Evolutionary conservation across 164 flowering plant species (phyloP).

Genomic region (Tetrastigma voinierianum): DNA sequence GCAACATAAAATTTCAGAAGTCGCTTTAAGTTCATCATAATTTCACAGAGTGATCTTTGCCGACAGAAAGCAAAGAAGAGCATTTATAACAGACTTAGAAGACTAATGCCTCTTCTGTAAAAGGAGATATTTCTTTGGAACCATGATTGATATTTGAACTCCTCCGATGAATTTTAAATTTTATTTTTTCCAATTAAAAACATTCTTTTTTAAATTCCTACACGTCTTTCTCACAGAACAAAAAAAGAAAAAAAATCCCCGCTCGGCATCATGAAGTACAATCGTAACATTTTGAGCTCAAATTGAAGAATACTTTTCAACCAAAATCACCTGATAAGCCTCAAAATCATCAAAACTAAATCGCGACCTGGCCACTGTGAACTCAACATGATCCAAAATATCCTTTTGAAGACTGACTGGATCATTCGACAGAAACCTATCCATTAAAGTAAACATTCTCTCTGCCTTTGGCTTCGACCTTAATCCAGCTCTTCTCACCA

Average conservation of each 20-base stretch:
- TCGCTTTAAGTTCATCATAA: no score
- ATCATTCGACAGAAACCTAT: slow-evolving; percentile 49
- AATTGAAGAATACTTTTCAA: background rate
- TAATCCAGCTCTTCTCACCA: slow-evolving; percentile 37
- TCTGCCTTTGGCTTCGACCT: slow-evolving; percentile 38
- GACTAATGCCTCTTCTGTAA: no score
- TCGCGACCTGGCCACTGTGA: slow-evolving; percentile 53
- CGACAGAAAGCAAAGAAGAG: no score
- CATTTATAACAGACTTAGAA: no score
- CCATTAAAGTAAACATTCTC: slow-evolving; percentile 57
- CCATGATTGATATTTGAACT: no score
- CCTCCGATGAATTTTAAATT: no score
- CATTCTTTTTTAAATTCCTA: no score
- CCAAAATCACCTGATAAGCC: slow-evolving; percentile 49
- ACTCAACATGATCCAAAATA: slow-evolving; percentile 58
- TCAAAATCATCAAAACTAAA: slow-evolving; percentile 67
- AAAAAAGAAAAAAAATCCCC: background rate
- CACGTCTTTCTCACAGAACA: no score
- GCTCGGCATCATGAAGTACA: background rate
- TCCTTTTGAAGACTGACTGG: slow-evolving; percentile 51
- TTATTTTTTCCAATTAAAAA: no score
- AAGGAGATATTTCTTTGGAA: no score
- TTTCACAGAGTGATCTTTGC: no score
- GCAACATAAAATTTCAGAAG: no score
- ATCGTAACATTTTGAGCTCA: background rate